Evolutionary conservation across 305 asterid genomes (phyloP).

Genomic region (Fraxinus albicans): DNA sequence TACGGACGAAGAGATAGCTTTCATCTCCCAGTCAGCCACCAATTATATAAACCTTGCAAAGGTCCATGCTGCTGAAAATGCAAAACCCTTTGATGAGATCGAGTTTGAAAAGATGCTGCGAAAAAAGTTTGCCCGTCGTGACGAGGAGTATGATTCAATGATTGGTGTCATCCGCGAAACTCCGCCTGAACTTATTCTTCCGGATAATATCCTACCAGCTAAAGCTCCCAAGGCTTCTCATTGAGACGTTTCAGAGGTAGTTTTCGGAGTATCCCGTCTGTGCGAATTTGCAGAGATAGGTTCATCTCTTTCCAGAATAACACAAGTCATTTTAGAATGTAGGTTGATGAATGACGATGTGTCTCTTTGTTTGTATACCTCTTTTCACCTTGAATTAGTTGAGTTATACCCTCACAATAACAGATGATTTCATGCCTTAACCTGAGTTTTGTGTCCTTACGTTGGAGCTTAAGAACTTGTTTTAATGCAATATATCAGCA

Average conservation of each 20-base stretch:
- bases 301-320: constrained; percentile 20
- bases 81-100: constrained; percentile 38
- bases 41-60: constrained; percentile 41
- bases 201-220: constrained; percentile 37
- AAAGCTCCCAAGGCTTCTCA: constrained; percentile 30
- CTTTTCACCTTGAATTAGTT: not conserved
- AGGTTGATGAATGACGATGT: not conserved
- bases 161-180: constrained; percentile 42
- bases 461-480: not conserved
- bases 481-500: not conserved
- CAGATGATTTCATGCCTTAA: not conserved
- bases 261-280: not conserved
- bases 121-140: constrained; percentile 36
- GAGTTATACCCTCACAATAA: not conserved
- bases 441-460: not conserved
- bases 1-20: constrained; percentile 38
- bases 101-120: constrained; percentile 43
- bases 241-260: constrained; percentile 11
- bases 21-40: constrained; percentile 39
- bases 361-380: not conserved
- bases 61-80: constrained; percentile 49
- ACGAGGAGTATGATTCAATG: constrained; percentile 45
- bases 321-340: constrained; percentile 5
- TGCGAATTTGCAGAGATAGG: not conserved
- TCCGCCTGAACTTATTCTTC: constrained; percentile 44